phyloP scores from a whole-genome alignment of 2,329 filamentous ascomycete genomes.

The Arthrobotrys megalospora region DNA sequence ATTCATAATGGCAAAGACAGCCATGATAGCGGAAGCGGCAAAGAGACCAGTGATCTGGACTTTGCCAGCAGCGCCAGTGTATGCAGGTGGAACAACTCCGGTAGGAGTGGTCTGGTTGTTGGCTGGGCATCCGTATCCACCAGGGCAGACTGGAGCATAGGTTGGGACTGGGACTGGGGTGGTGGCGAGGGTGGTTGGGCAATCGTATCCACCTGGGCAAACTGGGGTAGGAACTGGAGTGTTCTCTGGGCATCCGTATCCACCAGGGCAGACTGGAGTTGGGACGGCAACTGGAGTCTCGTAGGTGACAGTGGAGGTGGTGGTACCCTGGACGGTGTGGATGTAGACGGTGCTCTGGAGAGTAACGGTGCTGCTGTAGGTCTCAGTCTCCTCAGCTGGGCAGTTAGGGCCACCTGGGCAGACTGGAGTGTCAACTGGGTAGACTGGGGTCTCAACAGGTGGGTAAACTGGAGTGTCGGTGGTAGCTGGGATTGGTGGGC shows the following conservation, averaged over 20 bases:
- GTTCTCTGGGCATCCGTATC: constrained; percentile 41
- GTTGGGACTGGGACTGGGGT: constrained; percentile 41
- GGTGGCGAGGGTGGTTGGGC: constrained; percentile 35
- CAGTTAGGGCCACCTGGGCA: constrained; percentile 35
- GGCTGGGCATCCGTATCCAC: constrained; percentile 56
- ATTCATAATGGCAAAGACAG: constrained; percentile 60
- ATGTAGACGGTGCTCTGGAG: constrained; percentile 54
- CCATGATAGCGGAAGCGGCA: constrained; percentile 56
- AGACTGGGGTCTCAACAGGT: constrained; percentile 30
- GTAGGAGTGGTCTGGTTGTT: constrained; percentile 52
- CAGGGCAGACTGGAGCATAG: constrained; percentile 56
- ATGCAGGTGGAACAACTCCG: constrained; percentile 51
- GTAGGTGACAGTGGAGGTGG: constrained; percentile 49
- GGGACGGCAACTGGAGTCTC: constrained; percentile 32
- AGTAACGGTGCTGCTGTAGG: constrained; percentile 56
- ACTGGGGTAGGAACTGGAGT: constrained; percentile 37
- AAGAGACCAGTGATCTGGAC: constrained; percentile 59
- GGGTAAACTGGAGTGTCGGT: constrained; percentile 30
- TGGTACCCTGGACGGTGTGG: constrained; percentile 37
- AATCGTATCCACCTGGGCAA: constrained; percentile 57
- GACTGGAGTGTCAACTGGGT: constrained; percentile 28
- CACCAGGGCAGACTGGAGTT: constrained; percentile 50
- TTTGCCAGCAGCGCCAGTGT: constrained; percentile 58
- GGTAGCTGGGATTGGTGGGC: constrained; percentile 44
- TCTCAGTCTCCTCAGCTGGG: constrained; percentile 39